Conservation (phyloP, 805 yeast species). For the Lachancea thermotolerans region DNA sequence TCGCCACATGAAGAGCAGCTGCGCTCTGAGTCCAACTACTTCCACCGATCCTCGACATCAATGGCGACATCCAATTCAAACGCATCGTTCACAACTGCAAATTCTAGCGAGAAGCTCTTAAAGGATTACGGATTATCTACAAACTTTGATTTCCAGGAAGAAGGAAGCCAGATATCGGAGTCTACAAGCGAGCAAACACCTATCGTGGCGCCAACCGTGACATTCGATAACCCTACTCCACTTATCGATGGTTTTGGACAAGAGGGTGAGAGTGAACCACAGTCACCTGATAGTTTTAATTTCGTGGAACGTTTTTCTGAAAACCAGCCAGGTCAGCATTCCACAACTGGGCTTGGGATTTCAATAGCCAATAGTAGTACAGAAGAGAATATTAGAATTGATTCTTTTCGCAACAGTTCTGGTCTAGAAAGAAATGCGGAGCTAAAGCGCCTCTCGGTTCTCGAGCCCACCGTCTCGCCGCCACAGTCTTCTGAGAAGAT, state of each 20-base stretch:
- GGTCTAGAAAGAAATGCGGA: neutral
- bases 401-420: too few relatives aligned
- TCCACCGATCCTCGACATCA: constrained; percentile 3
- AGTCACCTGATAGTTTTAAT: constrained; percentile 3
- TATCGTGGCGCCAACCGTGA: constrained; percentile 2
- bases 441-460: neutral
- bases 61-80: constrained; percentile 5
- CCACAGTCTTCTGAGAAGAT: neutral
- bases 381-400: too few relatives aligned
- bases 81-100: constrained; percentile 8
- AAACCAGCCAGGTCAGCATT: neutral
- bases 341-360: neutral
- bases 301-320: constrained; percentile 1
- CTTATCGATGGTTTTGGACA: neutral
- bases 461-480: neutral
- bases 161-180: neutral
- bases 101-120: neutral
- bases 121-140: neutral
- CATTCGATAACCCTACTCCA: constrained; percentile 7
- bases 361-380: neutral
- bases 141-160: neutral
- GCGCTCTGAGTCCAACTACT: neutral
- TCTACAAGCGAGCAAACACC: constrained; percentile 3
- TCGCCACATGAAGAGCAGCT: too few relatives aligned
- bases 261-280: neutral